Evolutionary conservation across 192 early-diverging fungal species (phyloP).

Genomic region (Phlyctochytrium planicorne): DNA sequence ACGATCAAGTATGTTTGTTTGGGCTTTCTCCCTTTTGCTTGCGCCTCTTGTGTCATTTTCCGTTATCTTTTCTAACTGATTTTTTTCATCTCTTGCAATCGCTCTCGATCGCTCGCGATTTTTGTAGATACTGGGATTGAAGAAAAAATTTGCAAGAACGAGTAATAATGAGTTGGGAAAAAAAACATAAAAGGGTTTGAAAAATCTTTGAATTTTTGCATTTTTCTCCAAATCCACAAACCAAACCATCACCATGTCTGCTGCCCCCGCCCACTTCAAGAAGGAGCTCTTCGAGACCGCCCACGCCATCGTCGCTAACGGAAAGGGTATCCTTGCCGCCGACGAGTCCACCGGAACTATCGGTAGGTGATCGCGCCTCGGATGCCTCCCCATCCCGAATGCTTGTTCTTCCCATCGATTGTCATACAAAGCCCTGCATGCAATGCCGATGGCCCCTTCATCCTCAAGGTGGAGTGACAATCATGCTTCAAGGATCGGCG

Average conservation of each 20-base stretch:
- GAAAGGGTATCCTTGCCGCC: slow-evolving; percentile 49
- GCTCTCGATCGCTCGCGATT: too few relatives aligned
- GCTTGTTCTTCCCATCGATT: too few relatives aligned
- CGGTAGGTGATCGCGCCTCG: too few relatives aligned
- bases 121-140: neutral
- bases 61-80: neutral
- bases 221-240: neutral
- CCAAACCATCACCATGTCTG: slow-evolving; percentile 7
- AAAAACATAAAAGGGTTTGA: neutral
- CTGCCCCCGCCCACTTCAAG: slow-evolving; percentile 33
- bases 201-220: neutral
- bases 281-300: slow-evolving; percentile 37
- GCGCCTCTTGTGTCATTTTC: neutral
- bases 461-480: too few relatives aligned
- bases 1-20: slow-evolving; percentile 69
- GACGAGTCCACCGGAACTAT: slow-evolving; percentile 52
- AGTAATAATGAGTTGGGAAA: too few relatives aligned
- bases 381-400: too few relatives aligned
- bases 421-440: too few relatives aligned
- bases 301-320: slow-evolving; percentile 41
- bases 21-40: neutral
- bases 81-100: neutral
- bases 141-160: too few relatives aligned
- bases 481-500: too few relatives aligned
- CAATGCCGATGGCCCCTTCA: too few relatives aligned